Conservation (phyloP, 2,329 filamentous ascomycete genomes). For the Fusarium anguioides region DNA sequence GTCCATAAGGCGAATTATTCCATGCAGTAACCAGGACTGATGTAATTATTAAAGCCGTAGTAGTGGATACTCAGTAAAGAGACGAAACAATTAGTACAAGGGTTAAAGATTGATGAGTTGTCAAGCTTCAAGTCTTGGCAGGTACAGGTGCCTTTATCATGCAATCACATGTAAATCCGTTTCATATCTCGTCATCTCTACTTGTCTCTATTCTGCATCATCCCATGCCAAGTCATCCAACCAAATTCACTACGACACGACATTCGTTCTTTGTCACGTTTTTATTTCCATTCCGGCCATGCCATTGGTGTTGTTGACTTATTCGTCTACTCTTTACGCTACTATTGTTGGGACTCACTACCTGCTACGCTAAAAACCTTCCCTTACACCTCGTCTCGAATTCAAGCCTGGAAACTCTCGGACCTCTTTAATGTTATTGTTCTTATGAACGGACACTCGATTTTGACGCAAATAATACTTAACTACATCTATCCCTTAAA, state of each 20-base stretch:
- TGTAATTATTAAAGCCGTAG: background rate
- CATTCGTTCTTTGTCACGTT: constrained; percentile 36
- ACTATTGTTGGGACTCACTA: background rate
- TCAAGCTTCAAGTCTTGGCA: constrained; percentile 11
- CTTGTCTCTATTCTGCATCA: background rate
- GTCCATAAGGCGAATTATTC: background rate
- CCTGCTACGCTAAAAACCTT: constrained; percentile 5
- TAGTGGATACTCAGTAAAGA: background rate
- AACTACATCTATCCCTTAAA: background rate
- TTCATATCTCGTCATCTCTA: constrained; percentile 35
- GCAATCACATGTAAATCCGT: constrained; percentile 44
- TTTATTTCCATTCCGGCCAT: constrained; percentile 35
- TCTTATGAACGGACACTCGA: background rate
- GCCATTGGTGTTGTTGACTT: constrained; percentile 32
- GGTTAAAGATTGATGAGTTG: constrained; percentile 1
- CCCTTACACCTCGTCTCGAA: constrained; percentile 4
- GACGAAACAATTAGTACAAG: background rate
- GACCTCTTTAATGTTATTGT: background rate
- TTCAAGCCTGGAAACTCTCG: background rate
- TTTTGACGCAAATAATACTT: background rate
- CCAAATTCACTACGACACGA: constrained; percentile 29
- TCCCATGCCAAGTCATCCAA: constrained; percentile 17
- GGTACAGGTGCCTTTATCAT: constrained; percentile 17
- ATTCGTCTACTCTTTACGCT: background rate
- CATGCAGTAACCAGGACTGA: too few species aligned